Percentiles rank a stretch among this genome's conserved stretches.
phyloP scores from a whole-genome alignment of 129 eudicot species.

The Pseudognaphalium luteoalbum region DNA sequence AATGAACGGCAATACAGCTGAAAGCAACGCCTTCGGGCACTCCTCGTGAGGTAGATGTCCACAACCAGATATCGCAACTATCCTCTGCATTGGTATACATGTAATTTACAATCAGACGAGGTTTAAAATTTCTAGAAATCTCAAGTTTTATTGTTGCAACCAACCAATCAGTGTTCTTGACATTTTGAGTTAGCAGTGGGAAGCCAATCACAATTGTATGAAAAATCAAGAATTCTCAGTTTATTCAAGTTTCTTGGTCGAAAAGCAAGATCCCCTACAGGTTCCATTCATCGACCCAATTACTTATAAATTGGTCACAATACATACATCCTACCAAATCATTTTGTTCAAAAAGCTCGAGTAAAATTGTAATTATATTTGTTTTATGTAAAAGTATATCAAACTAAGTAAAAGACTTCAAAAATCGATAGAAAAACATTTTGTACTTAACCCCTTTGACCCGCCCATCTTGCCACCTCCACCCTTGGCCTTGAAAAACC shows the following conservation, averaged over 20 bases:
- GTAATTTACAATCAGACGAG: slow-evolving; percentile 13
- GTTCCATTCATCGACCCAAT: neutral
- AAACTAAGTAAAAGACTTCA: neutral
- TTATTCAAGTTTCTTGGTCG: neutral
- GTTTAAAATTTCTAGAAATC: neutral
- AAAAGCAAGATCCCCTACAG: neutral
- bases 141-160: neutral
- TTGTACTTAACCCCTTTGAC: neutral
- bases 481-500: neutral
- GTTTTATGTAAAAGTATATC: neutral
- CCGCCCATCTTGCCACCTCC: neutral
- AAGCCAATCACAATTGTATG: neutral
- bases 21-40: slow-evolving; percentile 92
- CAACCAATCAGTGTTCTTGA: neutral
- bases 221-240: neutral
- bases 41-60: slow-evolving; percentile 99
- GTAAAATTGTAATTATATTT: neutral
- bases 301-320: neutral
- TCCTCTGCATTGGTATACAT: slow-evolving; percentile 58
- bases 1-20: slow-evolving; percentile 80
- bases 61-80: slow-evolving; percentile 90
- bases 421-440: neutral
- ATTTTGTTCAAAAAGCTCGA: neutral
- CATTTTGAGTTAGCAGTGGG: neutral
- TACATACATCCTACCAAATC: neutral